phyloP scores from a whole-genome alignment of 1,284 basidiomycete species.

The Blastosporella zonata region DNA sequence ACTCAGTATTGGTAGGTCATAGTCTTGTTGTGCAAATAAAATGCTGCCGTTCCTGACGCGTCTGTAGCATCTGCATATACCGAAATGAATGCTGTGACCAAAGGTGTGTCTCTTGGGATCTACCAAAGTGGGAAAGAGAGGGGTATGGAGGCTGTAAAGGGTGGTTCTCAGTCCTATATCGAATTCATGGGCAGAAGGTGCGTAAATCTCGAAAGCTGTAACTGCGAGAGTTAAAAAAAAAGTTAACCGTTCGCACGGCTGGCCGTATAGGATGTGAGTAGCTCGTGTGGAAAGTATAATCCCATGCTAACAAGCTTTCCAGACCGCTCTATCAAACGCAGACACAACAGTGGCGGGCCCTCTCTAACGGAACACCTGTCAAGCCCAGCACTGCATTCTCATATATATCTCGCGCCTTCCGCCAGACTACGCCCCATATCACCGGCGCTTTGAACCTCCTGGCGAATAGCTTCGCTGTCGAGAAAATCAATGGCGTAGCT shows the following conservation, averaged over 20 bases:
- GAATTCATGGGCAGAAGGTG: slow-evolving; percentile 86
- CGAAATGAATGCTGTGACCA: slow-evolving; percentile 84
- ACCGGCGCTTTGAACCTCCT: slow-evolving; percentile 82
- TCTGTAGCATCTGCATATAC: slow-evolving; percentile 83
- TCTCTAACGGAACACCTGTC: slow-evolving; percentile 70
- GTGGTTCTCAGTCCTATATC: slow-evolving; percentile 87
- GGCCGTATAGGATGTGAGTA: slow-evolving; percentile 48
- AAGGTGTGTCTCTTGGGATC: slow-evolving; percentile 80
- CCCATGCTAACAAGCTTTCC: slow-evolving; percentile 2
- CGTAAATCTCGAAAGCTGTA: slow-evolving; percentile 27
- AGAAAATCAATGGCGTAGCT: slow-evolving; percentile 68
- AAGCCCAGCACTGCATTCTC: slow-evolving; percentile 72
- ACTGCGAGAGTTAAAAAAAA: neutral
- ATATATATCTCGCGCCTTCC: slow-evolving; percentile 80
- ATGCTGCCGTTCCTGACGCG: slow-evolving; percentile 10
- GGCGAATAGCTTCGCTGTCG: slow-evolving; percentile 61
- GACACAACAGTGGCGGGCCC: slow-evolving; percentile 75
- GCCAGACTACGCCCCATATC: slow-evolving; percentile 71
- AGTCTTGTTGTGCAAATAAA: slow-evolving; percentile 13
- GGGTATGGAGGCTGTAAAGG: slow-evolving; percentile 50
- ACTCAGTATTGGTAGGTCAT: slow-evolving; percentile 71
- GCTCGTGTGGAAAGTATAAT: neutral
- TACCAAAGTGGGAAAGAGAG: slow-evolving; percentile 53
- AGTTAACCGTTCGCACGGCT: neutral
- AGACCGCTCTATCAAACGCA: slow-evolving; percentile 82